Percentiles rank a stretch among this genome's conserved stretches.
Evolutionary conservation across 768 basidiomycete species (phyloP).

Genomic region (Boletales sp.): DNA sequence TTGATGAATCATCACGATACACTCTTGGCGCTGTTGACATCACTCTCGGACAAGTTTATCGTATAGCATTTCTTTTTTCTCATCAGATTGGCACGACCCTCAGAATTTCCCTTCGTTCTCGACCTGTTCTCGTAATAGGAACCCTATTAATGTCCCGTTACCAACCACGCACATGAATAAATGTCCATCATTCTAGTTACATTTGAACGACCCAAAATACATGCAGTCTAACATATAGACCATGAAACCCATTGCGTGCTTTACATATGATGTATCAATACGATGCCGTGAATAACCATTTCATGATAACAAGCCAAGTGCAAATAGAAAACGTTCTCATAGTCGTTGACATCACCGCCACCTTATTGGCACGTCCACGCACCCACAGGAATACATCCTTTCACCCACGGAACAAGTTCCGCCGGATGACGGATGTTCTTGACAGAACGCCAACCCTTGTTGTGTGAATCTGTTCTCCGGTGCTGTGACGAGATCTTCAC

Average conservation of each 20-base stretch:
- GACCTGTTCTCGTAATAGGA: slow-evolving; percentile 2
- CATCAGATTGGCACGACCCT: slow-evolving; percentile 14
- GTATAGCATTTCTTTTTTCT: slow-evolving; percentile 11
- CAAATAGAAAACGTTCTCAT: not conserved
- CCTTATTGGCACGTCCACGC: slow-evolving; percentile 15
- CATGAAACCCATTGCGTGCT: slow-evolving; percentile 14
- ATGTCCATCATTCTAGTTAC: slow-evolving; percentile 1
- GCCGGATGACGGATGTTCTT: slow-evolving; percentile 8
- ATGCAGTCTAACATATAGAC: slow-evolving; percentile 17
- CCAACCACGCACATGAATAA: slow-evolving; percentile 1
- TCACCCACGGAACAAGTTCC: slow-evolving; percentile 16
- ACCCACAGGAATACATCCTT: slow-evolving; percentile 18
- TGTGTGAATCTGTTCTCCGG: slow-evolving; percentile 17
- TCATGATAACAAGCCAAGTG: slow-evolving; percentile 1
- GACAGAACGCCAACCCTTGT: slow-evolving; percentile 13
- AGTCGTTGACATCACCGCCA: slow-evolving; percentile 18
- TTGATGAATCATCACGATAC: slow-evolving; percentile 11
- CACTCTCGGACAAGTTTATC: slow-evolving; percentile 1
- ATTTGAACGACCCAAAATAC: slow-evolving; percentile 16
- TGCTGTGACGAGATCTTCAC: slow-evolving; percentile 13
- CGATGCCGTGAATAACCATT: slow-evolving; percentile 19
- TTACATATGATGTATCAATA: slow-evolving; percentile 25
- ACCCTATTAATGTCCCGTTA: slow-evolving; percentile 6
- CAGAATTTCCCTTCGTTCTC: slow-evolving; percentile 6
- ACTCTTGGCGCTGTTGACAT: slow-evolving; percentile 1